phyloP scores from a whole-genome alignment of 2,329 filamentous ascomycete genomes.

The Byssoonygena ceratinophila region DNA sequence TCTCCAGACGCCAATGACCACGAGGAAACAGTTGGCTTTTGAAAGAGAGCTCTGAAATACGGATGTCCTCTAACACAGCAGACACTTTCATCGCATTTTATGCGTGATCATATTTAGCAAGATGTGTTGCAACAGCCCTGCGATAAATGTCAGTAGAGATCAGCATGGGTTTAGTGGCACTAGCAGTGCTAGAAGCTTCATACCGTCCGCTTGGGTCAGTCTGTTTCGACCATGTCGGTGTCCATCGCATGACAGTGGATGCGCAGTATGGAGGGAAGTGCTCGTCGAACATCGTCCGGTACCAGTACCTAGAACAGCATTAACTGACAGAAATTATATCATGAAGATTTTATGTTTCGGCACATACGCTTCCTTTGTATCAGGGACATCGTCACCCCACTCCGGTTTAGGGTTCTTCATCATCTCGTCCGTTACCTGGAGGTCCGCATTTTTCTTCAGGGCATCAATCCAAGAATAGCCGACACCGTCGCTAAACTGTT shows the following conservation, averaged over 20 bases:
- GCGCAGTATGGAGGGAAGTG: constrained; percentile 91
- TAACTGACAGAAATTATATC: neutral
- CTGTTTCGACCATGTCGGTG: constrained; percentile 94
- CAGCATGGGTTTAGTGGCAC: neutral
- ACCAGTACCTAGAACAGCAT: constrained; percentile 65
- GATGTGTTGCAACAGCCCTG: constrained; percentile 66
- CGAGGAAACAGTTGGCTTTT: neutral
- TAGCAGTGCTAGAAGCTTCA: constrained; percentile 22
- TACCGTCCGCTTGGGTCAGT: constrained; percentile 87
- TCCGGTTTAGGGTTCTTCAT: constrained; percentile 96
- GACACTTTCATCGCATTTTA: constrained; percentile 1
- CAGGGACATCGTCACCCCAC: constrained; percentile 86
- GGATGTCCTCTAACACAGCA: constrained; percentile 13
- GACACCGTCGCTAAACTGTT: constrained; percentile 97
- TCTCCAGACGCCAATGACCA: neutral
- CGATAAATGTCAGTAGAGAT: constrained; percentile 15
- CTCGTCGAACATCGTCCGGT: constrained; percentile 96
- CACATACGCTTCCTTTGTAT: constrained; percentile 86
- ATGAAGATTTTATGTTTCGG: neutral
- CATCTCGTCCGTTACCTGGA: constrained; percentile 88
- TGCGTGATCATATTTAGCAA: constrained; percentile 57
- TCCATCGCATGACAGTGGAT: constrained; percentile 90
- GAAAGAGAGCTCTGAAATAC: constrained; percentile 10
- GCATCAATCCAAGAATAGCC: constrained; percentile 98
- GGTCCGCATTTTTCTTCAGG: constrained; percentile 86